Evolutionary conservation across 2,329 filamentous ascomycete species (phyloP).

Genomic region (Cercospora zeina): DNA sequence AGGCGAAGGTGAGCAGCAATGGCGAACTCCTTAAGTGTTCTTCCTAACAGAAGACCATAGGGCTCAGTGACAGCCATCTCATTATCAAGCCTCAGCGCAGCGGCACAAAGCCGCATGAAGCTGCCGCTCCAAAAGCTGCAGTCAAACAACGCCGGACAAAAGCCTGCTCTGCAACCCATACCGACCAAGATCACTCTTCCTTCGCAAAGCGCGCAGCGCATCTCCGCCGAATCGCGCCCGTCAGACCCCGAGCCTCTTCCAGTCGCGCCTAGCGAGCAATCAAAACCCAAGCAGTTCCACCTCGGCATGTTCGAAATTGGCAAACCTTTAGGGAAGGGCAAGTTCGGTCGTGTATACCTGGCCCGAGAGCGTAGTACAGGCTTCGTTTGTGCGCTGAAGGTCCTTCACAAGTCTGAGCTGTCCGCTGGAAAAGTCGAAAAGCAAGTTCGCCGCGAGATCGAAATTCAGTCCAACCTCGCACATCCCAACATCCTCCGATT

Average conservation of each 20-base stretch:
- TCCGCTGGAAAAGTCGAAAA: constrained; percentile 80
- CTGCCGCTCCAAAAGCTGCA: constrained; percentile 78
- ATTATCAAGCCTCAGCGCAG: constrained; percentile 50
- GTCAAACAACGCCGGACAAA: constrained; percentile 62
- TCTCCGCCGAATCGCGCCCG: constrained; percentile 38
- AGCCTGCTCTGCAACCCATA: constrained; percentile 43
- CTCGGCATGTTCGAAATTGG: constrained; percentile 94
- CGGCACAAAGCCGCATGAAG: constrained; percentile 65
- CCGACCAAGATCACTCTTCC: constrained; percentile 67
- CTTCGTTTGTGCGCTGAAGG: constrained; percentile 84
- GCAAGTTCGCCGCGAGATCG: constrained; percentile 82
- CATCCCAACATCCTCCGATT: constrained; percentile 83
- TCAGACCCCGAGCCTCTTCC: constrained; percentile 31
- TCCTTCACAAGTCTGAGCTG: constrained; percentile 80
- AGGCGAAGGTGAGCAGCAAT: constrained; percentile 67
- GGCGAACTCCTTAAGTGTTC: constrained; percentile 18
- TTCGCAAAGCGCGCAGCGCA: constrained; percentile 61
- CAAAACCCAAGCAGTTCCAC: constrained; percentile 65
- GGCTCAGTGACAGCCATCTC: constrained; percentile 51
- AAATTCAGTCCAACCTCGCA: constrained; percentile 83
- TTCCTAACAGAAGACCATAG: constrained; percentile 35
- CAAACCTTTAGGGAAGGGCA: constrained; percentile 80
- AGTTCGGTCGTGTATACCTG: constrained; percentile 83
- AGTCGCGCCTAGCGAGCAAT: constrained; percentile 32
- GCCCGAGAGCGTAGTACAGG: constrained; percentile 75